Base-by-base conservation (phyloP, 2,329 filamentous ascomycete genomes). In the Microcyclospora tardicrescens region DNA sequence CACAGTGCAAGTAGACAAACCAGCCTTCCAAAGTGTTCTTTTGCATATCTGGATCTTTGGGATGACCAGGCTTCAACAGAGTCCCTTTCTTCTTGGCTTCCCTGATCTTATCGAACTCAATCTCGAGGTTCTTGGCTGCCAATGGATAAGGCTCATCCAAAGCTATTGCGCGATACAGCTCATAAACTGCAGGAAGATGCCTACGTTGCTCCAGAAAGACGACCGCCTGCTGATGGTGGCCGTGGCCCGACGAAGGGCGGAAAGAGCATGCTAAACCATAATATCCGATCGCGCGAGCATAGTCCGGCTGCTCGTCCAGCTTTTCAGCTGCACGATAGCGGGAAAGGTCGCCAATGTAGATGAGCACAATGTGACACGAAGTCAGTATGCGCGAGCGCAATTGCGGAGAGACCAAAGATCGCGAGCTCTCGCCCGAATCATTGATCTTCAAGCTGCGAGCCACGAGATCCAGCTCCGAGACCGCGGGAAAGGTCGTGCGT, bases 221-320 rank as follows among this genome's bases (percentile, higher is more conserved):
- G 28, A 96, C 83, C 28, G 84, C 87, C 58, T 91, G 77, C 60
- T 96, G 91, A 54, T 98, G 89, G 54, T 93, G 82, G 12, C 85
- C 82, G 45, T 79, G 75, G 24, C 89, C 89, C 34, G 82, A 85
- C 13, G 75, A 68, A 2, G 89, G 85, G 49, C 82, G 73, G 38
- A 96, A 72, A 37, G 81, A 76, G 46, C 79, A 76, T 15, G 91
- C 91, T 43, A 96, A 68, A 39, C 74, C 69, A 60, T 98, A 96
- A 61, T 89, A 94, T 10, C 81, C 79, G 53, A 87, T 70, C 11
- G 89, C 85, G 11, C 76, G 76, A 16, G 81, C 81, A 68, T 84
- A 93, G 51, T 81, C 82, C 38, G 78, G 77, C 46, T 77, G 73
- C 58, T 82, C 86, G 43, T 72, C 72, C 42, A 79, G 77, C 42